A percentile compares a stretch with the other conserved stretches of the same genome.
Evolutionary conservation across 495 filamentous ascomycete genomes (phyloP).

Genomic region (Talaromyces nanjingensis): DNA sequence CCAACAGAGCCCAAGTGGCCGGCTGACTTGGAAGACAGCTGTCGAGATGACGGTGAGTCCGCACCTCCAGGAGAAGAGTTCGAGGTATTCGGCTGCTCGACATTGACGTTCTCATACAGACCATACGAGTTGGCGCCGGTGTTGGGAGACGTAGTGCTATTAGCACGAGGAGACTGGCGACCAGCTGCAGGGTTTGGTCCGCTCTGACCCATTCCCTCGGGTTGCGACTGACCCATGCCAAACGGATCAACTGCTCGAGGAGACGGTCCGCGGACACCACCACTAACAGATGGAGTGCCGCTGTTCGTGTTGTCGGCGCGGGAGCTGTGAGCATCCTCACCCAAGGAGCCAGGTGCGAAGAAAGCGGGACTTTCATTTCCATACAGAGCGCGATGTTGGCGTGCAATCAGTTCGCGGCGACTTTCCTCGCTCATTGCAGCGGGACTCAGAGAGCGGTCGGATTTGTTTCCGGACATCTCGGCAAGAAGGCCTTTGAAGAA

Average conservation of each 20-base stretch:
- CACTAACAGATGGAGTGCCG: conserved; percentile 45
- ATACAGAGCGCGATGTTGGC: conserved; percentile 89
- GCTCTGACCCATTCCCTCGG: conserved; percentile 34
- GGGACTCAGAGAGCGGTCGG: conserved; percentile 88
- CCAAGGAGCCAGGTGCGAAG: conserved; percentile 51
- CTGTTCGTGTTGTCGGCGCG: conserved; percentile 53
- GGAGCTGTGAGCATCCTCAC: conserved; percentile 52
- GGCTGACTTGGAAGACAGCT: conserved; percentile 44
- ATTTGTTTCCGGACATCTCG: conserved; percentile 77
- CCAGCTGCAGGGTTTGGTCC: conserved; percentile 20
- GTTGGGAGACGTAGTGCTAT: conserved; percentile 77
- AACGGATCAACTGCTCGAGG: conserved; percentile 60
- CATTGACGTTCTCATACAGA: conserved; percentile 49
- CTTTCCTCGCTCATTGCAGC: conserved; percentile 90
- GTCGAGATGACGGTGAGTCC: conserved; percentile 71
- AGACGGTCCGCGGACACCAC: conserved; percentile 47
- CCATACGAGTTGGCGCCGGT: conserved; percentile 55
- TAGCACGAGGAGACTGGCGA: conserved; percentile 63
- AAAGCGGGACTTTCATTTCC: conserved; percentile 62
- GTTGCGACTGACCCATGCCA: conserved; percentile 38
- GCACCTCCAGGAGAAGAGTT: conserved; percentile 85
- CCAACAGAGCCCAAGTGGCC: conserved; percentile 62
- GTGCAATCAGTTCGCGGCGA: conserved; percentile 89
- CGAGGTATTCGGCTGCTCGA: conserved; percentile 78
- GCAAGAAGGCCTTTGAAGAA: conserved; percentile 63